phyloP scores from a whole-genome alignment of 345 rosid genomes.

The Excoecaria cochinchinensis region DNA sequence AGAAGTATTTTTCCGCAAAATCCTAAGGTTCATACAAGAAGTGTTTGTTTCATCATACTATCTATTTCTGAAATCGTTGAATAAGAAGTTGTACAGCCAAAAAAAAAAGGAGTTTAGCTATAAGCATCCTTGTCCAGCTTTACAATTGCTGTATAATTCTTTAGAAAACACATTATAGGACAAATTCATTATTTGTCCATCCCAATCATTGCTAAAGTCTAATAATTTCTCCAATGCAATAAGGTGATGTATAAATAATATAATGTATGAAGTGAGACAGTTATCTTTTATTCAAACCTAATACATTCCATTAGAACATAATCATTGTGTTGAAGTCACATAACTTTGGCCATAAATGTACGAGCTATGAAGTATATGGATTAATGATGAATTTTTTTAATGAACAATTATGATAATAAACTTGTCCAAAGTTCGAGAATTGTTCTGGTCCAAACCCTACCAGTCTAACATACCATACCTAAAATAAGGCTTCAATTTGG shows the following conservation, averaged over 20 bases:
- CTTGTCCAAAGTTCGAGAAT: neutral
- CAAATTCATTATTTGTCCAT: neutral
- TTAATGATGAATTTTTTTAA: neutral
- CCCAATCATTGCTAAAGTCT: neutral
- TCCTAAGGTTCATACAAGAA: too few relatives aligned
- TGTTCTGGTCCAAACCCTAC: neutral
- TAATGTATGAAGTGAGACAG: neutral
- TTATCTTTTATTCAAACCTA: neutral
- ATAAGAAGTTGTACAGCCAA: too few relatives aligned
- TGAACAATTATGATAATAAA: too few relatives aligned
- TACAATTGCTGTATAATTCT: neutral
- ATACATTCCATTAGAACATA: neutral
- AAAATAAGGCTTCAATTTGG: conserved; percentile 88
- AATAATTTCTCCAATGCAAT: neutral
- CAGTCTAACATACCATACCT: conserved; percentile 42
- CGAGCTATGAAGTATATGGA: neutral
- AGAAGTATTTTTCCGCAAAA: too few relatives aligned
- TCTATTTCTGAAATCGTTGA: too few relatives aligned
- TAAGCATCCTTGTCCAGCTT: neutral
- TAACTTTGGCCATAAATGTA: neutral
- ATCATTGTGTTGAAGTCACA: neutral
- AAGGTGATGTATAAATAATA: neutral
- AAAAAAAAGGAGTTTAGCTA: too few relatives aligned
- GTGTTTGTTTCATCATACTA: too few relatives aligned
- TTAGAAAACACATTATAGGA: neutral